Conservation (phyloP, 768 basidiomycete species). For the Boletus rubropictus region DNA sequence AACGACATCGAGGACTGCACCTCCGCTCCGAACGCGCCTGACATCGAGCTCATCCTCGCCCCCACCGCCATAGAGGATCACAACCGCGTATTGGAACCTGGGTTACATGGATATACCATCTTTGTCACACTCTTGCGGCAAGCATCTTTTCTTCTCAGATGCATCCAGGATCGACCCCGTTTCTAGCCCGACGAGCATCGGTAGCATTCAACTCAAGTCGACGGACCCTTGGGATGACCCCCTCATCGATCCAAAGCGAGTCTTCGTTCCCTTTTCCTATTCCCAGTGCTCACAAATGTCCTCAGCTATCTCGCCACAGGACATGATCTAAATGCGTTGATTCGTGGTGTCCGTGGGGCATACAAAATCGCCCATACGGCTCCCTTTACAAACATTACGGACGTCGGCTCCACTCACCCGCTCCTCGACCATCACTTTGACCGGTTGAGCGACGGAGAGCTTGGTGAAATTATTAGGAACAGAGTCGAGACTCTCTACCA, state of each 20-base stretch:
- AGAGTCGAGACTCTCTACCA: constrained; percentile 40
- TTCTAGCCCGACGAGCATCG: constrained; percentile 40
- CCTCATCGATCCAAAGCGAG: constrained; percentile 41
- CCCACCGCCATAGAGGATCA: not conserved
- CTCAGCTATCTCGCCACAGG: constrained; percentile 38
- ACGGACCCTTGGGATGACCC: constrained; percentile 37
- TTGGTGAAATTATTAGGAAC: constrained; percentile 31
- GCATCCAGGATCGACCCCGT: not conserved
- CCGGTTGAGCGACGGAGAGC: constrained; percentile 28
- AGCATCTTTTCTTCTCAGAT: not conserved
- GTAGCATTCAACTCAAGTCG: constrained; percentile 38
- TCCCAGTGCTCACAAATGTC: not conserved
- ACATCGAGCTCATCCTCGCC: constrained; percentile 24
- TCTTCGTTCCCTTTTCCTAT: not conserved
- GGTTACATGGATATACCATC: constrained; percentile 19
- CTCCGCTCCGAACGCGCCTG: constrained; percentile 28
- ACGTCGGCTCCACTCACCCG: constrained; percentile 26
- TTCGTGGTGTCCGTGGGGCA: constrained; percentile 38
- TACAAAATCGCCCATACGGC: constrained; percentile 34
- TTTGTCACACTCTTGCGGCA: constrained; percentile 22
- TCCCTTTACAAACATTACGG: constrained; percentile 35
- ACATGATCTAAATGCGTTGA: constrained; percentile 36
- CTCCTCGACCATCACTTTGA: constrained; percentile 36
- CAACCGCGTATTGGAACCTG: not conserved
- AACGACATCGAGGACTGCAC: constrained; percentile 25